Evolutionary conservation across 2,329 filamentous ascomycete species (phyloP).

Genomic region (Fusarium graminum): DNA sequence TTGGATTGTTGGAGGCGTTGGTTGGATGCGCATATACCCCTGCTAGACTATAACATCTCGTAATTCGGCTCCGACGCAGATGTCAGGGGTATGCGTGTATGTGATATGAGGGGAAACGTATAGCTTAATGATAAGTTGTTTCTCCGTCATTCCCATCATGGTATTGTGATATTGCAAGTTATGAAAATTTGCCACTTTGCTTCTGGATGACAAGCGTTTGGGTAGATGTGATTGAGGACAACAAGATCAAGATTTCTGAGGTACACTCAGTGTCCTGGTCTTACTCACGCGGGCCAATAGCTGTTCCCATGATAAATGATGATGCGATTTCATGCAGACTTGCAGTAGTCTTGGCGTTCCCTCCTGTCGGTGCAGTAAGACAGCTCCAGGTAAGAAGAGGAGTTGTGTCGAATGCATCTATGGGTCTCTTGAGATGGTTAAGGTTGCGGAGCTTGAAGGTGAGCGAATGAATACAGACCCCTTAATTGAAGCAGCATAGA

Average conservation of each 20-base stretch:
- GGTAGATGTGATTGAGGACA: background rate
- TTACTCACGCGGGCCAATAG: too few species aligned
- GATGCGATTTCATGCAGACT: too few species aligned
- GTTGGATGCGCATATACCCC: background rate
- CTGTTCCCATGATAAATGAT: background rate
- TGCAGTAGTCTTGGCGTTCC: constrained; percentile 27
- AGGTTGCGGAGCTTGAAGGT: background rate
- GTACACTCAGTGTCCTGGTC: background rate
- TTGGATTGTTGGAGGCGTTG: too few species aligned
- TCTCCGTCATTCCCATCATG: background rate
- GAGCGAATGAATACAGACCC: too few species aligned
- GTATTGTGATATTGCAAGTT: background rate
- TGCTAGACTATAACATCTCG: background rate
- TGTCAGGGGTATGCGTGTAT: background rate
- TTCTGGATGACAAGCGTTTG: background rate
- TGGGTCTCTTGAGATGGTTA: background rate
- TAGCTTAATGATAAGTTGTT: background rate
- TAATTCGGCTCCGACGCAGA: constrained; percentile 1
- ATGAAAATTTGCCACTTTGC: background rate
- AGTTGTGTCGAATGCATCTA: background rate
- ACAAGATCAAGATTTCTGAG: background rate
- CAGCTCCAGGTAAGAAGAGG: background rate
- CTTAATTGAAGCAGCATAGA: too few species aligned
- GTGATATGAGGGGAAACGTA: background rate
- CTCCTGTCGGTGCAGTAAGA: constrained; percentile 40